Percentiles rank a stretch among this genome's conserved stretches.
These are phyloP conservation scores for Dacryopinax primogenitus DNA, from an alignment of 768 basidiomycete species.

Conservation along the genomic window DNA sequence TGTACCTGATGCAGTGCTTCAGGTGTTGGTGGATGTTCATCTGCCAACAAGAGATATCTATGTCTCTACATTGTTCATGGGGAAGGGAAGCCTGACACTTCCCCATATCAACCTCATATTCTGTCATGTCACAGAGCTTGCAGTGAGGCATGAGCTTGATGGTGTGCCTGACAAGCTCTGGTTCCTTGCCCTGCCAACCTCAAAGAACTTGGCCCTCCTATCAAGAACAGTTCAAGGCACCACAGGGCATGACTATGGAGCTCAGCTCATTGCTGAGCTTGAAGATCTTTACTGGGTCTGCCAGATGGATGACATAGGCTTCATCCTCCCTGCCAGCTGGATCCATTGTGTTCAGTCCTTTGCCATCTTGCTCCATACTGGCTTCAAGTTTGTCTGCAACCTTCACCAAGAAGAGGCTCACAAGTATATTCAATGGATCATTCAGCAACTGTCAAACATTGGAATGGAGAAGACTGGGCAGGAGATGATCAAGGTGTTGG, in stretches of 20 bases:
- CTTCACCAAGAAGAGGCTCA: background rate
- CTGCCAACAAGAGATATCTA: background rate
- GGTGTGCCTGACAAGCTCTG: background rate
- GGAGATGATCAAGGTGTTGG: background rate
- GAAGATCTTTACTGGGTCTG: background rate
- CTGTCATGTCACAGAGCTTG: background rate
- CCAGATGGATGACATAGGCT: background rate
- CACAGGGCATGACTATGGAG: background rate
- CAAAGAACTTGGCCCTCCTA: background rate
- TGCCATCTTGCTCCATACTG: background rate
- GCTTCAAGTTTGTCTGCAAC: background rate
- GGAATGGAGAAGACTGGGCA: background rate
- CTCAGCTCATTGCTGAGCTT: background rate
- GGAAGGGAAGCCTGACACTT: background rate
- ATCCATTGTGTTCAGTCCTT: background rate
- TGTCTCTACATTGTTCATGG: background rate
- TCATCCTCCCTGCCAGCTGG: background rate
- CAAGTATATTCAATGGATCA: background rate
- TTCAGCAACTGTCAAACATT: background rate
- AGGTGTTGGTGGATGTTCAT: background rate
- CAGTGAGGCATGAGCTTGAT: background rate
- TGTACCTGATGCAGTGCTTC: background rate
- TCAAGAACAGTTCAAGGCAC: background rate
- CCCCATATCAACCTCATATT: background rate
- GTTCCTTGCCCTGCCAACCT: background rate